Conservation (phyloP, 768 basidiomycete genomes). For the Daedaleopsis sinensis region DNA sequence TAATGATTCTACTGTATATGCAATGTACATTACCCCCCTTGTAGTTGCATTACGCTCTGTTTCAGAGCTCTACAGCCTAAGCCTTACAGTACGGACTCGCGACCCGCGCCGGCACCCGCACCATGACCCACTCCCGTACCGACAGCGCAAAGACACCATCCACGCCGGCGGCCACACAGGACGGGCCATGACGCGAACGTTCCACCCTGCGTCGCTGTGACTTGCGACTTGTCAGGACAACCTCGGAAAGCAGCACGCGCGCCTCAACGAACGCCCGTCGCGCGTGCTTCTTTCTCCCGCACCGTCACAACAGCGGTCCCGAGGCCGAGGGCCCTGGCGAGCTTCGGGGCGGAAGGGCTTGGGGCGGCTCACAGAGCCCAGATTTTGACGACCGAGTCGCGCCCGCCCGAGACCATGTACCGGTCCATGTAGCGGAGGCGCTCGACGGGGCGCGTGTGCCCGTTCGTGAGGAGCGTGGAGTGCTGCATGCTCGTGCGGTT, state of each 20-base stretch:
- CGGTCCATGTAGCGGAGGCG: conserved; percentile 94
- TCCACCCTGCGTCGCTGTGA: background rate
- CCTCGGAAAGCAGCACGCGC: background rate
- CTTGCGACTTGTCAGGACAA: background rate
- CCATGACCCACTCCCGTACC: background rate
- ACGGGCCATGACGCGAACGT: background rate
- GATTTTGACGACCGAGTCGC: conserved; percentile 85
- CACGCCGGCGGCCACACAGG: background rate
- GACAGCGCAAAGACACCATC: background rate
- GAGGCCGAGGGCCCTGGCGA: background rate
- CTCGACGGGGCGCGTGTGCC: conserved; percentile 90
- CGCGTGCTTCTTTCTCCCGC: background rate
- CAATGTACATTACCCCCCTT: conserved; percentile 17
- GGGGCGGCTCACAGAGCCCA: conserved; percentile 75
- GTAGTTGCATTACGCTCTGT: conserved; percentile 7
- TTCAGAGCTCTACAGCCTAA: conserved; percentile 1
- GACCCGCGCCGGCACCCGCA: too few relatives aligned
- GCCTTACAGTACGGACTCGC: background rate
- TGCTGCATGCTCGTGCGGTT: conserved; percentile 94
- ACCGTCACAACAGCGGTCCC: background rate
- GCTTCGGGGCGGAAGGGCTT: conserved; percentile 1
- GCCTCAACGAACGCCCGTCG: background rate
- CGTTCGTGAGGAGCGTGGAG: conserved; percentile 83
- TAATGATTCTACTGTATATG: conserved; percentile 18
- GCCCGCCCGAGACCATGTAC: conserved; percentile 88